Evolutionary conservation across 371 early-diverging fungal genomes (phyloP).

Genomic region (Sporodiniella umbellata): DNA sequence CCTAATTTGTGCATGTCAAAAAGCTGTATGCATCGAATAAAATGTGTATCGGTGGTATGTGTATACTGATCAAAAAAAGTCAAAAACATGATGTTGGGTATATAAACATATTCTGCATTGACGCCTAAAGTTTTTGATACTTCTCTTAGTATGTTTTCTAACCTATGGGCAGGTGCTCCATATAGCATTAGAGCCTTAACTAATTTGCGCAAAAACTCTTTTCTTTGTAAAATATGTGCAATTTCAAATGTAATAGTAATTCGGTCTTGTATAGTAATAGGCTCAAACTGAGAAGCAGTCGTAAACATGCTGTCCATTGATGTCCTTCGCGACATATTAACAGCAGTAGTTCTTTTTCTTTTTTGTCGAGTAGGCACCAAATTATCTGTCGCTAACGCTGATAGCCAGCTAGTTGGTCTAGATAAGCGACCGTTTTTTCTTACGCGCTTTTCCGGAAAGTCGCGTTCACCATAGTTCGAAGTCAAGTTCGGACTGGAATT

Average conservation of each 20-base stretch:
- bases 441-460: constrained; percentile 5
- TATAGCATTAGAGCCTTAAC: constrained; percentile 56
- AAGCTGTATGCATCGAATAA: constrained; percentile 54
- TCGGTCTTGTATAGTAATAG: constrained; percentile 50
- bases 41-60: constrained; percentile 78
- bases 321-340: constrained; percentile 30
- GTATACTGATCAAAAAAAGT: constrained; percentile 70
- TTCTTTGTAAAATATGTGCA: constrained; percentile 56
- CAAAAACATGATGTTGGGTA: constrained; percentile 73
- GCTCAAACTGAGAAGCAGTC: constrained; percentile 47
- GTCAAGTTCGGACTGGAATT: constrained; percentile 11
- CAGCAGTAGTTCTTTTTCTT: constrained; percentile 18
- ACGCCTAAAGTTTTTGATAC: constrained; percentile 57
- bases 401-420: constrained; percentile 42
- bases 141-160: constrained; percentile 52
- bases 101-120: constrained; percentile 64
- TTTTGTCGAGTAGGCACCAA: constrained; percentile 43
- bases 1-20: constrained; percentile 71
- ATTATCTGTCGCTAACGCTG: constrained; percentile 30
- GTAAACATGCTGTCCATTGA: constrained; percentile 43
- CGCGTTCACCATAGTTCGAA: constrained; percentile 7
- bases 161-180: constrained; percentile 61
- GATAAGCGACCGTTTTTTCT: constrained; percentile 26
- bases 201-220: constrained; percentile 55
- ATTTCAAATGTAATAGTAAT: constrained; percentile 57